Conservation (phyloP, 129 eudicot genomes). For the Saussurea involucrata region DNA sequence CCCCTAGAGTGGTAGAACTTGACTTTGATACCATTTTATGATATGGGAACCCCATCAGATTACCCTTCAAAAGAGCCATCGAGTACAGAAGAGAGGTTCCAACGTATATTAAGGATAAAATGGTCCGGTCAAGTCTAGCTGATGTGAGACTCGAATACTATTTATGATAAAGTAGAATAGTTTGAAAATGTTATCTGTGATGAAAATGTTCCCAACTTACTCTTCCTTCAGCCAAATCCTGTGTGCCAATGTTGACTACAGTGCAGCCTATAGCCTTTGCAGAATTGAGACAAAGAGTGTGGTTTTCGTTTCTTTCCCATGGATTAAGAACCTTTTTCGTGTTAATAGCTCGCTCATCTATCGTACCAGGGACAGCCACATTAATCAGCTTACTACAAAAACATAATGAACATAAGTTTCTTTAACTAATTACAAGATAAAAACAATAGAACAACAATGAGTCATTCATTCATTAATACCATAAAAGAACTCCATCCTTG, state of each 20-base stretch:
- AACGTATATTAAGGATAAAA: not conserved
- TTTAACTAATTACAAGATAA: not conserved
- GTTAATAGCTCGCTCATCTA: slow-evolving; percentile 69
- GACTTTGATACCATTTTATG: not conserved
- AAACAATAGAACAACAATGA: not conserved
- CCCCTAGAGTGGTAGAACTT: not conserved
- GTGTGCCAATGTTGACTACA: slow-evolving; percentile 59
- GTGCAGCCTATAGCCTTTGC: slow-evolving; percentile 67
- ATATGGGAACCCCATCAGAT: not conserved
- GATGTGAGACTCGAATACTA: not conserved
- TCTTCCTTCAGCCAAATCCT: slow-evolving; percentile 61
- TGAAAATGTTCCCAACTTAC: slow-evolving; percentile 36
- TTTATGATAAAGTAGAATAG: not conserved
- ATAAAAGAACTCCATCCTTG: slow-evolving; percentile 61
- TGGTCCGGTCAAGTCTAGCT: not conserved
- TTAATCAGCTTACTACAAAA: slow-evolving; percentile 61
- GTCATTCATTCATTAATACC: slow-evolving; percentile 36
- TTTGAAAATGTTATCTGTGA: not conserved
- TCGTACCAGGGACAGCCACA: slow-evolving; percentile 65
- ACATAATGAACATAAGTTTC: slow-evolving; percentile 6
- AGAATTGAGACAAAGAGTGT: slow-evolving; percentile 60
- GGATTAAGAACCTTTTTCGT: slow-evolving; percentile 54
- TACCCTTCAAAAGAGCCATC: not conserved
- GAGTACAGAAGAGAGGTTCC: not conserved
- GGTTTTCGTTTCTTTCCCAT: slow-evolving; percentile 65